Percentiles rank a stretch among this genome's conserved stretches.
Evolutionary conservation across 2,329 filamentous ascomycete species (phyloP).

Genomic region (Fonsecaea pedrosoi): DNA sequence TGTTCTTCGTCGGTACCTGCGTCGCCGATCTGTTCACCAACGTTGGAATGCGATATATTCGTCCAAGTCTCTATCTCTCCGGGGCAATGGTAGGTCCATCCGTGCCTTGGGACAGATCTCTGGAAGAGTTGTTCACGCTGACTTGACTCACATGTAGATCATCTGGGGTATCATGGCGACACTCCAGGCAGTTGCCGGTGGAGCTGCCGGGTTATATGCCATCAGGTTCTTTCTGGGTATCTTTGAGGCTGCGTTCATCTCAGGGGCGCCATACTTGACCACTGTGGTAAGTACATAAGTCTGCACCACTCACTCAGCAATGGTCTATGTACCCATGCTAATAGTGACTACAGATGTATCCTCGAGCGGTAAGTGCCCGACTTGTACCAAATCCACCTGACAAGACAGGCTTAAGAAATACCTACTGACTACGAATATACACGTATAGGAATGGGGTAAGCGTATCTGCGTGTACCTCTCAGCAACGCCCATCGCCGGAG

Average conservation of each 20-base stretch:
- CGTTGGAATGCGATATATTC: constrained; percentile 29
- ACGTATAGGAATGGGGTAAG: constrained; percentile 40
- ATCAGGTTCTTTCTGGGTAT: constrained; percentile 28
- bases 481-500: constrained; percentile 26
- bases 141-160: not conserved
- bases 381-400: not conserved
- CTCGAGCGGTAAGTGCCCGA: not conserved
- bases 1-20: constrained; percentile 30
- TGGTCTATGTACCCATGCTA: not conserved
- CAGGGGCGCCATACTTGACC: constrained; percentile 26
- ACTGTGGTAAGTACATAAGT: constrained; percentile 17
- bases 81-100: constrained; percentile 23
- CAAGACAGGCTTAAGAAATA: not conserved
- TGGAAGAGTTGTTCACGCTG: not conserved
- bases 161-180: constrained; percentile 27
- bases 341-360: constrained; percentile 13
- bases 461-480: constrained; percentile 27
- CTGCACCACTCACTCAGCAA: not conserved
- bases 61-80: constrained; percentile 25
- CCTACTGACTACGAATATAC: too few relatives aligned
- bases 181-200: constrained; percentile 25
- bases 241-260: constrained; percentile 28
- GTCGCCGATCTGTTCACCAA: constrained; percentile 29
- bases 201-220: constrained; percentile 19
- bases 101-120: too few relatives aligned